These are phyloP conservation scores for Diaporthe sp. DNA, from an alignment of 2,329 filamentous ascomycete genomes.

Conservation along the genomic window DNA sequence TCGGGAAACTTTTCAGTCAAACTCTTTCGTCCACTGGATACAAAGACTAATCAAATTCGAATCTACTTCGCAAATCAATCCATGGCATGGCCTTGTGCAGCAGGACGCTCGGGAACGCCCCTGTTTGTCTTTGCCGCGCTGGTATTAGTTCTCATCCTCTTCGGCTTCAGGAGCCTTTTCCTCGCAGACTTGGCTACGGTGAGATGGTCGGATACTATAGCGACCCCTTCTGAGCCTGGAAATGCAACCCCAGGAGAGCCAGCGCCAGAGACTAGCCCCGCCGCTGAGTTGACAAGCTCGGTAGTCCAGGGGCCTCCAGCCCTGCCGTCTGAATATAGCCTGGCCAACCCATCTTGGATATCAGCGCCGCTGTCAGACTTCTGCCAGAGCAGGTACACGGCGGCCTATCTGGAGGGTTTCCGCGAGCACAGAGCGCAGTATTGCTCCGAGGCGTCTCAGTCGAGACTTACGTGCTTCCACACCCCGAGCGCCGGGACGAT, in stretches of 20 bases:
- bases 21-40: background rate
- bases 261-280: background rate
- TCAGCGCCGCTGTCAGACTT: background rate
- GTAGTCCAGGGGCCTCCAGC: background rate
- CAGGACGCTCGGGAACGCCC: background rate
- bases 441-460: conserved; percentile 23
- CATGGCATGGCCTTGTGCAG: background rate
- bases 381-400: background rate
- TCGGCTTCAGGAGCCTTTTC: background rate
- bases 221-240: background rate
- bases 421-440: conserved; percentile 34
- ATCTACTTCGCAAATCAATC: background rate
- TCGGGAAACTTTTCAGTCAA: background rate
- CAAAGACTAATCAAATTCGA: background rate
- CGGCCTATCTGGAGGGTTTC: conserved; percentile 50
- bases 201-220: background rate
- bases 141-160: background rate
- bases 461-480: conserved; percentile 30
- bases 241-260: background rate
- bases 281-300: background rate
- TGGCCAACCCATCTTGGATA: background rate
- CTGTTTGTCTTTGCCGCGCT: background rate
- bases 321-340: background rate
- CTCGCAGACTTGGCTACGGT: background rate
- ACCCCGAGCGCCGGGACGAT: background rate